Evolutionary conservation across 176 grass and related monocot genomes (phyloP).

Genomic region (Carex pumila): DNA sequence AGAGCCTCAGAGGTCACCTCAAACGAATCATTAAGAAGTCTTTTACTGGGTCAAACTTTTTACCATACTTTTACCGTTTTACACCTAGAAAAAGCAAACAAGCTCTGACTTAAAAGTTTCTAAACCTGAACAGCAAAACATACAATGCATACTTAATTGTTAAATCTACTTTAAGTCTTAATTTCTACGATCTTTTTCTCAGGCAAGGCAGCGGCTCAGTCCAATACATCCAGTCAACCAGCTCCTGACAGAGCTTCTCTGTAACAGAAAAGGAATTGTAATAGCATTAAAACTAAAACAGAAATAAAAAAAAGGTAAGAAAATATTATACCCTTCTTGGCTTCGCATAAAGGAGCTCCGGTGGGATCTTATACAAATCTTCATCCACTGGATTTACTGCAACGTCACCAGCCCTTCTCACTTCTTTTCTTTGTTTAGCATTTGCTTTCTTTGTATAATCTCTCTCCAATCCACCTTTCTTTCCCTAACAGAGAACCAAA

Average conservation of each 20-base stretch:
- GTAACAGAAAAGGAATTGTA: neutral
- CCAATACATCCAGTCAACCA: conserved; percentile 54
- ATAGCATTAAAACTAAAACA: neutral
- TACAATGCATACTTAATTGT: neutral
- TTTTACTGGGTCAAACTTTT: conserved; percentile 12
- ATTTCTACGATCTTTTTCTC: neutral
- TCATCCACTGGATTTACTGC: conserved; percentile 43
- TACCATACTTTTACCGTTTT: neutral
- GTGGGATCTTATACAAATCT: conserved; percentile 58
- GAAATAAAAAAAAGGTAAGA: neutral
- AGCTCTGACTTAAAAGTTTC: neutral
- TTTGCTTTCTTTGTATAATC: neutral
- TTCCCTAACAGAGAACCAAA: conserved; percentile 21
- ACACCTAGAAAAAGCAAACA: neutral
- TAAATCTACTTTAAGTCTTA: neutral
- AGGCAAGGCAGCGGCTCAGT: conserved; percentile 53
- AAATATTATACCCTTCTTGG: conserved; percentile 30
- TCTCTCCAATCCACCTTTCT: neutral
- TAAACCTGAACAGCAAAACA: conserved; percentile 8
- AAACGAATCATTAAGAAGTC: neutral
- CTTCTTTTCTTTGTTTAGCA: conserved; percentile 1
- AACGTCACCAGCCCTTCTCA: neutral
- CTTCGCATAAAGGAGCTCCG: conserved; percentile 32
- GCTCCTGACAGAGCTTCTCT: conserved; percentile 44
- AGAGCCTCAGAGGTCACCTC: neutral